phyloP scores from a whole-genome alignment of 1,284 basidiomycete genomes.

The Tilletia caries region DNA sequence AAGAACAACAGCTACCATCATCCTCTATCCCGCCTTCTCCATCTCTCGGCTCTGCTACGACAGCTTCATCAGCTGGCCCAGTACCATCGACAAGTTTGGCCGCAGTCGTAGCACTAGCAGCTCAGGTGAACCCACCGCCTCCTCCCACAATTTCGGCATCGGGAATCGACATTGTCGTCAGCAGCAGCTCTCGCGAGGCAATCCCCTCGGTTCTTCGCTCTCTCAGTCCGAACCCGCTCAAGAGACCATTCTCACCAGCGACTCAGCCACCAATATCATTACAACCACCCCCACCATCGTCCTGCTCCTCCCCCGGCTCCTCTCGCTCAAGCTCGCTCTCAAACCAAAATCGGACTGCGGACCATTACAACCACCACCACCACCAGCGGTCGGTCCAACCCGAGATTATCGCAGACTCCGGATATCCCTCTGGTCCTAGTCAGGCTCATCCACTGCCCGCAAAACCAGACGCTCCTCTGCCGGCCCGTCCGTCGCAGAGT shows the following conservation, averaged over 20 bases:
- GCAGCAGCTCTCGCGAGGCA: too few species aligned
- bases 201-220: background rate
- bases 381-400: background rate
- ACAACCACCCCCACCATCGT: background rate
- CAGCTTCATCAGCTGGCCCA: background rate
- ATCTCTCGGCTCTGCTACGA: background rate
- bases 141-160: background rate
- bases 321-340: background rate
- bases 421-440: background rate
- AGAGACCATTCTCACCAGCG: conserved; percentile 1
- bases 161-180: background rate
- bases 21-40: background rate
- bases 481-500: background rate
- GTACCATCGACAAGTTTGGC: background rate
- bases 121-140: conserved; percentile 6
- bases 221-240: background rate
- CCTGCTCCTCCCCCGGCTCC: background rate
- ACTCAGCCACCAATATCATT: background rate
- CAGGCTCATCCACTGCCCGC: background rate
- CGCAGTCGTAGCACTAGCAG: conserved; percentile 4
- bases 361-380: background rate
- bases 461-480: background rate
- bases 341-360: too few species aligned
- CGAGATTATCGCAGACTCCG: background rate
- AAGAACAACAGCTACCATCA: background rate